Evolutionary conservation across 176 grass and related monocot genomes (phyloP), one percentile per base, ranked within the genome.

Genomic region (Lolium multiflorum): DNA sequence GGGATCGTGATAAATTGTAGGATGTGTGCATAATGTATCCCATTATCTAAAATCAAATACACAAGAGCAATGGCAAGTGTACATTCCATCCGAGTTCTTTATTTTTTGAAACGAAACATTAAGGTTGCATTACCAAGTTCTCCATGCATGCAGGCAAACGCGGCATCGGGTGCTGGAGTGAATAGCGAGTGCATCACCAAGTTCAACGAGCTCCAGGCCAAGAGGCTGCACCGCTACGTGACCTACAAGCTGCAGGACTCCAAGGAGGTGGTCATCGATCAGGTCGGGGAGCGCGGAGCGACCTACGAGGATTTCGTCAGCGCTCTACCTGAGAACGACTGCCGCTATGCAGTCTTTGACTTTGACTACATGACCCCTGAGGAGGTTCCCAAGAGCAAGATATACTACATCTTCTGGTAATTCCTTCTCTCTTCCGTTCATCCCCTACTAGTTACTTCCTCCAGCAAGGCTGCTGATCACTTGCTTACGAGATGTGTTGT

Each of bases 321-420:
- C 2, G 85, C 79, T 25, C 91, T 97, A 4, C 95, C 95, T 41
- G 79, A 88, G 0, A 82, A 93, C 12, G 92, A 97, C 84, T 97
- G 95, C 85, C 84, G 95, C 43, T 97, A 84, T 1, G 92, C 92
- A 0, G 81, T 97, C 84, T 97, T 83, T 26, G 92, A 97, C 77
- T 97, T 94, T 0, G 95, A 97, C 79, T 97, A 93, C 21, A 69
- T 88, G 16, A 94, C 95, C 11, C 63, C 73, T 16, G 92, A 95
- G 91, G 93, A 97, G 51, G 90, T 94, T n/a, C 91, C 86, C 49
- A 95, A 97, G 86, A 94, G 92, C 95, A 94, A 91, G 86, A 97
- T 97, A 39, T 97, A 89, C 87, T 97, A 92, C 71, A 93, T 95
- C 56, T 85, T 90, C 49, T 97, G 95, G 95, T 97, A 94, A 41